Base-by-base conservation (phyloP, 2,329 filamentous ascomycete genomes). In the Aspergillus piperis region DNA sequence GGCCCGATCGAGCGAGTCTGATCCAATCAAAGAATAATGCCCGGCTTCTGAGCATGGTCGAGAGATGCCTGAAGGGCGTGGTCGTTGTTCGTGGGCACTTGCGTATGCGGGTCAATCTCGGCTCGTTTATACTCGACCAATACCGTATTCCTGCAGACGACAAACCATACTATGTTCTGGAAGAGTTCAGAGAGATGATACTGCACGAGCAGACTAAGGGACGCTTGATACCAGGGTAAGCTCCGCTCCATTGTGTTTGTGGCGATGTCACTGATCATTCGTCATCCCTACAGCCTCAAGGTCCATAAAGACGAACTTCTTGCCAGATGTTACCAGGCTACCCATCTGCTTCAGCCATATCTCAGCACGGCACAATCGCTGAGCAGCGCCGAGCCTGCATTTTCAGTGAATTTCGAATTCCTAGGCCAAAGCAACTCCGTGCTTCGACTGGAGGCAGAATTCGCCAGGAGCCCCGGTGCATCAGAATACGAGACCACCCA, bases 351-450 rank as follows among this genome's bases (percentile, higher is more conserved):
- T 41, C 70, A 69, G 48, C 71, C 68, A 17, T 68, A 63, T 47
- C 66, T 66, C 27, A 61, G 32, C 42, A 64, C 63, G 38, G 59
- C 64, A 15, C 38, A 39, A 48, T 70, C 66, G 6, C 62, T 74
- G 17, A 56, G 66, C 52, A 52, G 65, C 8, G 63, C 68, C 7
- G 70, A 72, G 21, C 73, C 73, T 7, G 66, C 66, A 2, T 78
- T 77, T 60, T 75, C 76, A 2, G 76, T 76, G 2, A 76, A 73
- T 39, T 77, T 81, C 51, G 77, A 80, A 48, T 80, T 80, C 27
- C 27, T 68, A 13, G 71, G 68, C 3, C 56, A 60, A 5, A 62
- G 70, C 15, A 66, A 71, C 30, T 68, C 64, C 3, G 64, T 70
- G 23, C 70, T 80, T 21, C 74, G 75, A 11, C 65, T 80, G 10